Evolutionary conservation across 2,329 filamentous ascomycete species (phyloP), one percentile per base, ranked within the genome.

Genomic region (Exserohilum turcica): DNA sequence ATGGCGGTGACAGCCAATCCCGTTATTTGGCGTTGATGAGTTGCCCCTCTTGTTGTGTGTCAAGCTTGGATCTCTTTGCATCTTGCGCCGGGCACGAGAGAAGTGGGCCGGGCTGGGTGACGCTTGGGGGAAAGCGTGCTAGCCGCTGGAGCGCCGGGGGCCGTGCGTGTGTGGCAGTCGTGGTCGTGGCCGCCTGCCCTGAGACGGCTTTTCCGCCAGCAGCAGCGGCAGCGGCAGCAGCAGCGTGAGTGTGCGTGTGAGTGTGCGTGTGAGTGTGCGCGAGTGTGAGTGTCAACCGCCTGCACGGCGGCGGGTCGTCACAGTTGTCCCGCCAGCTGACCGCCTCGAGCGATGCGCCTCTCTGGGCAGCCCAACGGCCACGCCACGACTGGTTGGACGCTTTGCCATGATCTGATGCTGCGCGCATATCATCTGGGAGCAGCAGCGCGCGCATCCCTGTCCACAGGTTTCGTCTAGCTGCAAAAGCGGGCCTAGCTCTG

Each of bases 371-470:
- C 59, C 62, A 64, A 63, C 55, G 45, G 54, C 52, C 52, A 51
- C 49, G 45, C 55, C 52, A 56, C 57, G 54, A 56, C 43, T 56
- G 57, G 60, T 52, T 51, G 57, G 52, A 36, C 46, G 44, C 39
- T 37, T 48, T 21, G 45, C 59, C 61, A 65, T 68, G 63, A 68
- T 72, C 63, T 68, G 67, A 66, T 62, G 64, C 64, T 63, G 63
- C 56, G 64, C 69, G 68, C 68, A 73, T 71, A 63, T 61, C 63
- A 64, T 66, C 54, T 54, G 47, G 63, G 54, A 59, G 61, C 61
- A 63, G 57, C n/a, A 45, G 44, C 56, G 54, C 65, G 65, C 59
- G 59, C 44, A 60, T 60, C 62, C 68, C 60, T 65, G 67, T 46
- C 27, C 39, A 45, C 24, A 46, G 45, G 54, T 55, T 66, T 68